Conservation (phyloP, 331 rosid species). For the Malus hybrid region DNA sequence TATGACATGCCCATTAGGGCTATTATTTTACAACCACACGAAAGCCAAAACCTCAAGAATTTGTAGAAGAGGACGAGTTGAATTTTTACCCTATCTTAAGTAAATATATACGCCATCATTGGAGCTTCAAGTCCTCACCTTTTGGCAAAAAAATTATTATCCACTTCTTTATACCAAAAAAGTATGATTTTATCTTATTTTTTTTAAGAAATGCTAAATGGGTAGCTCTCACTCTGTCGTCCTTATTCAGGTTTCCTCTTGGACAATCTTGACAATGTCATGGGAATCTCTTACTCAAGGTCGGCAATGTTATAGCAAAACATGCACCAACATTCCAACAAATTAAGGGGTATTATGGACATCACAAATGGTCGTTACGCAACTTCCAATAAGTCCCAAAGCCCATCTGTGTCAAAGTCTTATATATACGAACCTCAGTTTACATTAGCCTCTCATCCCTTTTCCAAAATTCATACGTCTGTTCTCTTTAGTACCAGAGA, state of each 20-base stretch:
- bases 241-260: not conserved
- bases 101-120: not conserved
- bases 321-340: constrained; percentile 4
- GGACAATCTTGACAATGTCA: not conserved
- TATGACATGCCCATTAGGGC: not conserved
- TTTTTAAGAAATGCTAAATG: not conserved
- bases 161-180: not conserved
- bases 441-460: not conserved
- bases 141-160: not conserved
- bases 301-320: constrained; percentile 13
- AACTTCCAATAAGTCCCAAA: not conserved
- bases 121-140: not conserved
- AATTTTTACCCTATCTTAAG: not conserved
- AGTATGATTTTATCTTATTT: too few species aligned
- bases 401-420: not conserved
- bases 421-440: constrained; percentile 16
- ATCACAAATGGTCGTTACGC: constrained; percentile 8
- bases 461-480: not conserved
- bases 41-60: not conserved
- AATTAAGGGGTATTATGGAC: constrained; percentile 10
- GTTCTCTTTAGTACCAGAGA: not conserved
- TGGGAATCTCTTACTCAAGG: constrained; percentile 1
- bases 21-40: not conserved
- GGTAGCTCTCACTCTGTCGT: constrained; percentile 7
- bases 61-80: not conserved